Conservation (phyloP, 345 rosid species). For the Sisymbrium altissimum region DNA sequence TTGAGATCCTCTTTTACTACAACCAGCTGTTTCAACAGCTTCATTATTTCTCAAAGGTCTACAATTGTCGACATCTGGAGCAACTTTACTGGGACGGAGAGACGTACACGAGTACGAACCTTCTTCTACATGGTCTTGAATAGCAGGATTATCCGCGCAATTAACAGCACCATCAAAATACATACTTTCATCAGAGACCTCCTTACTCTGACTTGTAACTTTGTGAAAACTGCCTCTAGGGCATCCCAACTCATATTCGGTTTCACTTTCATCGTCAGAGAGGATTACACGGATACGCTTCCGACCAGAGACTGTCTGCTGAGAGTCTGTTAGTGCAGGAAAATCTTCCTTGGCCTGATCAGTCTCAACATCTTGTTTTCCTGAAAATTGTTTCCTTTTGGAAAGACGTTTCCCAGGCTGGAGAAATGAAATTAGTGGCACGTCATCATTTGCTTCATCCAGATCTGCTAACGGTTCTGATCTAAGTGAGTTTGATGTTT, state of each 20-base stretch:
- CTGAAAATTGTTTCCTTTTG: slow-evolving; percentile 33
- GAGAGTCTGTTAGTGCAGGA: slow-evolving; percentile 42
- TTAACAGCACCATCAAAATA: slow-evolving; percentile 38
- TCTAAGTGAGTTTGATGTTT: slow-evolving; percentile 37
- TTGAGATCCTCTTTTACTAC: slow-evolving; percentile 50
- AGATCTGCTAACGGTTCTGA: slow-evolving; percentile 35
- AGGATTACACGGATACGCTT: slow-evolving; percentile 69
- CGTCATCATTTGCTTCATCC: slow-evolving; percentile 53
- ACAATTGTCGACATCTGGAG: slow-evolving; percentile 38
- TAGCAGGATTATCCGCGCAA: slow-evolving; percentile 36
- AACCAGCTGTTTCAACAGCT: slow-evolving; percentile 35
- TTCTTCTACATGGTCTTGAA: slow-evolving; percentile 57
- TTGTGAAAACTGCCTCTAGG: slow-evolving; percentile 30
- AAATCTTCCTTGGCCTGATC: slow-evolving; percentile 35
- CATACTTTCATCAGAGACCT: slow-evolving; percentile 56
- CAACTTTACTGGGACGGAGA: slow-evolving; percentile 34
- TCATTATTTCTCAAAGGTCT: slow-evolving; percentile 40
- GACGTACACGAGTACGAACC: slow-evolving; percentile 59
- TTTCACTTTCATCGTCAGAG: slow-evolving; percentile 86
- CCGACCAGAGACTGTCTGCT: slow-evolving; percentile 51
- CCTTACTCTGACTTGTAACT: slow-evolving; percentile 33
- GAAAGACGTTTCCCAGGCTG: slow-evolving; percentile 38
- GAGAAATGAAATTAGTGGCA: slow-evolving; percentile 61
- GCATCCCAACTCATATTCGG: slow-evolving; percentile 38
- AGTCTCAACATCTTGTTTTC: slow-evolving; percentile 30